These are phyloP conservation scores for Moricandia moricandioides DNA, from an alignment of 345 rosid genomes.

Conservation along the genomic window DNA sequence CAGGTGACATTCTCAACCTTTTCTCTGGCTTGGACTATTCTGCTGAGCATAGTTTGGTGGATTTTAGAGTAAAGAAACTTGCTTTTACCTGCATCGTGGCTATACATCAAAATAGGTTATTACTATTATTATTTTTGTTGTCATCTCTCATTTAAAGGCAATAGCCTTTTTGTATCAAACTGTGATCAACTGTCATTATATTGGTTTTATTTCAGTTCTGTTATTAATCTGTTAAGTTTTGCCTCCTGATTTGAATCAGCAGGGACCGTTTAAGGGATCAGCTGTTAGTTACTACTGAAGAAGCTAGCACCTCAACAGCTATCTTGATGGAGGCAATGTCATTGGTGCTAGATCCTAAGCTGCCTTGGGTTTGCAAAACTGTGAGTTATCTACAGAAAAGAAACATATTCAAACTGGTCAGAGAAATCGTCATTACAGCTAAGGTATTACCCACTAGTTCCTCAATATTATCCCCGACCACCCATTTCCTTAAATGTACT, in stretches of 20 bases:
- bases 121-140: neutral
- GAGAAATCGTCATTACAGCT: constrained; percentile 59
- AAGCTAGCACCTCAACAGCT: constrained; percentile 44
- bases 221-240: constrained; percentile 20
- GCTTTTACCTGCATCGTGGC: constrained; percentile 73
- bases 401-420: constrained; percentile 51
- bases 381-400: constrained; percentile 60
- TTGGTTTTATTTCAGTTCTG: constrained; percentile 4
- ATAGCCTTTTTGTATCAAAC: constrained; percentile 15
- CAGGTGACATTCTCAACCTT: constrained; percentile 72
- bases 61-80: constrained; percentile 70
- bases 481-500: constrained; percentile 24
- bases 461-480: constrained; percentile 20
- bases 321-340: constrained; percentile 66
- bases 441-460: constrained; percentile 47
- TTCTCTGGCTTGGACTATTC: constrained; percentile 61
- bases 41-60: constrained; percentile 56
- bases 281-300: constrained; percentile 46
- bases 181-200: neutral
- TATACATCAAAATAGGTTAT: constrained; percentile 76
- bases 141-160: constrained; percentile 10
- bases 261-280: constrained; percentile 65
- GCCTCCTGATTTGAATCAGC: constrained; percentile 32
- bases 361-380: constrained; percentile 87
- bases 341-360: constrained; percentile 67